Evolutionary conservation across 83 land plant species (phyloP).

Genomic region (Picea abies): DNA sequence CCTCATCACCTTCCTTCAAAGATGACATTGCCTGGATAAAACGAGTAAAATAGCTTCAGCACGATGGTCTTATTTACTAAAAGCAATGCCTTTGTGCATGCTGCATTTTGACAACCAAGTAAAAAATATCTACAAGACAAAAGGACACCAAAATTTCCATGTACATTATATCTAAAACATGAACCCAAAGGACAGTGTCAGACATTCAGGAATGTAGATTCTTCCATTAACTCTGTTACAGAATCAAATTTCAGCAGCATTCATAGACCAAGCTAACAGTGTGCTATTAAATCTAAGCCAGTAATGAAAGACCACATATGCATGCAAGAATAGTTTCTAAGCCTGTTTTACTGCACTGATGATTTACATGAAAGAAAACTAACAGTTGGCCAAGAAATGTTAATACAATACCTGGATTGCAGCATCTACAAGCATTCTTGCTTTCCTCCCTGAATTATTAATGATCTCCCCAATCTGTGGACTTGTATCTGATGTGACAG

Average conservation of each 20-base stretch:
- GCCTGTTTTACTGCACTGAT: slow-evolving; percentile 2
- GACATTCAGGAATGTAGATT: background rate
- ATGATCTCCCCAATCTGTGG: slow-evolving; percentile 72
- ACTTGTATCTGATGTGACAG: slow-evolving; percentile 45
- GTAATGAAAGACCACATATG: background rate
- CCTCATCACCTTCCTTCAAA: slow-evolving; percentile 56
- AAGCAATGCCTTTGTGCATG: too few relatives aligned
- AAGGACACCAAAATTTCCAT: slow-evolving; percentile 5
- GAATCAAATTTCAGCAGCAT: background rate
- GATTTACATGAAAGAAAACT: background rate
- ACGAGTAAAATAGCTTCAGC: slow-evolving; percentile 6
- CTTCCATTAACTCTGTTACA: background rate
- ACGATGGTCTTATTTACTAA: background rate
- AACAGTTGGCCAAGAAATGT: background rate
- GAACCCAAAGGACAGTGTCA: background rate
- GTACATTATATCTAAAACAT: background rate
- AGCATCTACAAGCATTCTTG: slow-evolving; percentile 70
- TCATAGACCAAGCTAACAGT: background rate
- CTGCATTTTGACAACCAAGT: background rate
- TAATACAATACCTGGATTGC: slow-evolving; percentile 77
- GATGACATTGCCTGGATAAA: slow-evolving; percentile 55
- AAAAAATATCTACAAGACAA: background rate
- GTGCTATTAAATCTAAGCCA: background rate
- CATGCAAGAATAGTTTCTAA: background rate
- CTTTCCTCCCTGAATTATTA: slow-evolving; percentile 66